phyloP scores from a whole-genome alignment of 176 grass and related monocot species.

The Phoenix roebelenii region DNA sequence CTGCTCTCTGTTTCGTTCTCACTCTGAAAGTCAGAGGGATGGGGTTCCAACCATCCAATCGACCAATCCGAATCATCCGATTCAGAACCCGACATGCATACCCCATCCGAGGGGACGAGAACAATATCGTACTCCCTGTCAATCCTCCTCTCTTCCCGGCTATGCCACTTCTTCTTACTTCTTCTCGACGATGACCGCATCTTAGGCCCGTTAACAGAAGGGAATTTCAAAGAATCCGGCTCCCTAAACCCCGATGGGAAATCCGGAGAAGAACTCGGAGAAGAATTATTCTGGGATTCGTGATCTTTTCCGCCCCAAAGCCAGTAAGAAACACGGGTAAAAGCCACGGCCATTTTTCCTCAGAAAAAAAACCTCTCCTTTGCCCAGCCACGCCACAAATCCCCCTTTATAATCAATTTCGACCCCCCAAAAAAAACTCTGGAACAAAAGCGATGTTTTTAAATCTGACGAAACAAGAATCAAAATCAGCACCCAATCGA shows the following conservation, averaged over 20 bases:
- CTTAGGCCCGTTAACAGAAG: constrained; percentile 4
- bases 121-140: constrained; percentile 61
- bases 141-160: constrained; percentile 16
- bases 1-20: constrained; percentile 35
- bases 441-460: not conserved
- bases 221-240: constrained; percentile 9
- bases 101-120: constrained; percentile 55
- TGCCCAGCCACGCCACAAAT: too few species aligned
- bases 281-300: not conserved
- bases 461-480: constrained; percentile 9
- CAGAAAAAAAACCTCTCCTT: constrained; percentile 3
- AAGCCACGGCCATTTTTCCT: constrained; percentile 16
- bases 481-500: not conserved
- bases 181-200: constrained; percentile 20
- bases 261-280: constrained; percentile 13
- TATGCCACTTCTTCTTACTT: constrained; percentile 20
- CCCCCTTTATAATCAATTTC: not conserved
- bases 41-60: constrained; percentile 65
- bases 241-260: constrained; percentile 5
- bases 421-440: not conserved
- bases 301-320: constrained; percentile 18
- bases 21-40: constrained; percentile 43
- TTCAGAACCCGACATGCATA: constrained; percentile 38
- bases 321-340: constrained; percentile 21
- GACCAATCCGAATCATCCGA: constrained; percentile 75